Conservation (phyloP, 768 basidiomycete genomes). For the Amanita pseudoporphyria region DNA sequence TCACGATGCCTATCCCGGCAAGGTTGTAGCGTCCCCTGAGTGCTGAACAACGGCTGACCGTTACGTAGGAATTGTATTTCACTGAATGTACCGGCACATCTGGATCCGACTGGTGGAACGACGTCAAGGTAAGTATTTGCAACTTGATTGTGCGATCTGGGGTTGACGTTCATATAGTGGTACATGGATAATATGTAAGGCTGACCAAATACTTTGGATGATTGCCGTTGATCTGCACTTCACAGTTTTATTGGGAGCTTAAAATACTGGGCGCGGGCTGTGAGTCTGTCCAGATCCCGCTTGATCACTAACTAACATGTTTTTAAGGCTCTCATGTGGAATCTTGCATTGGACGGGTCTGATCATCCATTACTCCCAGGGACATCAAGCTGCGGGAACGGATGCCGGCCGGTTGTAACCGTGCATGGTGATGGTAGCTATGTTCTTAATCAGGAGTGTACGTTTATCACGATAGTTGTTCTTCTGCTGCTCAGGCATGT, state of each 20-base stretch:
- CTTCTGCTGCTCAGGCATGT: not conserved
- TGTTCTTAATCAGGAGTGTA: constrained; percentile 49
- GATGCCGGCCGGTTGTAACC: constrained; percentile 59
- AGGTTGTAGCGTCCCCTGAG: constrained; percentile 22
- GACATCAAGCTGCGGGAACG: constrained; percentile 50
- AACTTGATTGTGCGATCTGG: not conserved
- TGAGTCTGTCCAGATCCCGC: not conserved
- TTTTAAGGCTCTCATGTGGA: constrained; percentile 50
- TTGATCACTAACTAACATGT: not conserved
- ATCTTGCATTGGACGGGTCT: constrained; percentile 52
- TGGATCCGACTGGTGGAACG: constrained; percentile 71
- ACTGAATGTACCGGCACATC: constrained; percentile 59
- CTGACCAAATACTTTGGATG: not conserved
- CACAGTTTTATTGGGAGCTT: constrained; percentile 9
- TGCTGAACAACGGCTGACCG: not conserved
- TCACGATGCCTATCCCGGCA: constrained; percentile 43
- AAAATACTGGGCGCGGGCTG: constrained; percentile 2
- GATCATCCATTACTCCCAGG: constrained; percentile 61
- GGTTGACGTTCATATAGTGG: constrained; percentile 33
- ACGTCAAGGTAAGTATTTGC: constrained; percentile 49
- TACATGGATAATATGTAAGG: constrained; percentile 55
- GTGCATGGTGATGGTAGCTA: constrained; percentile 57
- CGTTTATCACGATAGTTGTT: not conserved
- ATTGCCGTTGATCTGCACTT: not conserved
- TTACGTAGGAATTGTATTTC: constrained; percentile 34